Evolutionary conservation across 208 protist species (phyloP), one percentile per base, ranked within the genome.

Genomic region (Porcisia hertigi): DNA sequence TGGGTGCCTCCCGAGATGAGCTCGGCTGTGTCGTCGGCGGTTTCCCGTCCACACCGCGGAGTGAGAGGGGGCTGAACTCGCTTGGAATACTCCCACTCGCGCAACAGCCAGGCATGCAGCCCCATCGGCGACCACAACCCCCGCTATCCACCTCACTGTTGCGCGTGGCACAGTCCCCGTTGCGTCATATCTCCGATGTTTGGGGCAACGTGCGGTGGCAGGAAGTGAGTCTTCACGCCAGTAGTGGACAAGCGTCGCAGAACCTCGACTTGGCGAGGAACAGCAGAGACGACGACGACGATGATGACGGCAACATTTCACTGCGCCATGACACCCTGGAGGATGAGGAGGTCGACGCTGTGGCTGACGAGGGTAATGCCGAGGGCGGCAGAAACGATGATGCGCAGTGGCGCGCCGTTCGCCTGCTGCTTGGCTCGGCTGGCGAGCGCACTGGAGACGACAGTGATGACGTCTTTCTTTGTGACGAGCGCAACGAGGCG

Each of bases 161-260:
- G 8, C 55, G n/a, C 34, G 3, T 20, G 55, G 3, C 54, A 18
- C 69, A 34, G 59, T 59, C 5, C 64, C 69, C 71, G 52, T 36
- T 65, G 3, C 69, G 63, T 52, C 23, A 63, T 39, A 49, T 52
- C 18, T 71, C 69, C 7, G 53, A 54, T 18, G 41, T 30, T 25
- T 34, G 16, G 20, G 53, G 59, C 0, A 49, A 69, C 34, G 70
- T 71, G 43, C 76, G 63, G 62, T 80, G 76, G 76, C 7, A 59
- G 25, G 76, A 80, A 53, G 70, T 80, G 69, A 75, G 76, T 59
- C 23, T 60, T n/a, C 53, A 52, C 1, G 7, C 69, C 43, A 80
- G 69, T 66, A 60, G 39, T 58, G 43, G 34, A 18, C 55, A 16
- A 39, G 1, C 49, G 6, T 72, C 67, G 53, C 53, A 49, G 11